Conservation (phyloP, 1,139 yeast species). For the Kodamaea fungicola region DNA sequence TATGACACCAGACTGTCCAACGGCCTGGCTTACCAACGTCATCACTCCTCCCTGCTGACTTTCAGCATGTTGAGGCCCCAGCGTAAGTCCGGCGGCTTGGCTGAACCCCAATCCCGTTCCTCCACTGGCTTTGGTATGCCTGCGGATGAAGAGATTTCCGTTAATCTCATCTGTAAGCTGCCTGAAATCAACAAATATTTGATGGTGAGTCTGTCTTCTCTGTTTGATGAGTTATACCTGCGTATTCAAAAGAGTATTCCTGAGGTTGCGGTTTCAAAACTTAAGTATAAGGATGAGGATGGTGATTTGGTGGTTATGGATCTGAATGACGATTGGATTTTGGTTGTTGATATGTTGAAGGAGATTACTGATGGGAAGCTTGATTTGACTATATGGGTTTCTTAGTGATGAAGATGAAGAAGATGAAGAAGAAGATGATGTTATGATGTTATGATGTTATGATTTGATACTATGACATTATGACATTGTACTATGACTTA, state of each 20-base stretch:
- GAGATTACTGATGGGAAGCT: conserved; percentile 35
- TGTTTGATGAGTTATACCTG: conserved; percentile 46
- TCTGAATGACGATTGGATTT: conserved; percentile 71
- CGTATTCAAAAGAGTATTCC: conserved; percentile 34
- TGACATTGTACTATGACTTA: no score
- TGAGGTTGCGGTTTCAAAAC: conserved; percentile 43
- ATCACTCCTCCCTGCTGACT: conserved; percentile 44
- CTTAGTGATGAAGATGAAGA: no score
- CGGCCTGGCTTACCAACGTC: conserved; percentile 25
- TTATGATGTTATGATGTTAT: no score
- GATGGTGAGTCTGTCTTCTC: conserved; percentile 42
- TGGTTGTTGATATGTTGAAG: conserved; percentile 53
- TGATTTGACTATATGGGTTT: conserved; percentile 39
- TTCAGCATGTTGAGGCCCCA: conserved; percentile 45
- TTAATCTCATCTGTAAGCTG: conserved; percentile 52
- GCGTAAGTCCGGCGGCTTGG: conserved; percentile 18
- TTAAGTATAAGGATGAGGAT: conserved; percentile 91
- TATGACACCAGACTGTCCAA: conserved; percentile 5
- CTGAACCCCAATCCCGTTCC: conserved; percentile 11
- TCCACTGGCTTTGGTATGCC: conserved; percentile 7
- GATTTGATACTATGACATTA: no score
- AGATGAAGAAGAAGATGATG: no score
- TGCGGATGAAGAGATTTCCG: conserved; percentile 18
- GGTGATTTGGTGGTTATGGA: conserved; percentile 89
- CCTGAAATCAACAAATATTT: conserved; percentile 31